Base-by-base conservation (phyloP, 176 grass and related monocot species). In the Oryza punctata region DNA sequence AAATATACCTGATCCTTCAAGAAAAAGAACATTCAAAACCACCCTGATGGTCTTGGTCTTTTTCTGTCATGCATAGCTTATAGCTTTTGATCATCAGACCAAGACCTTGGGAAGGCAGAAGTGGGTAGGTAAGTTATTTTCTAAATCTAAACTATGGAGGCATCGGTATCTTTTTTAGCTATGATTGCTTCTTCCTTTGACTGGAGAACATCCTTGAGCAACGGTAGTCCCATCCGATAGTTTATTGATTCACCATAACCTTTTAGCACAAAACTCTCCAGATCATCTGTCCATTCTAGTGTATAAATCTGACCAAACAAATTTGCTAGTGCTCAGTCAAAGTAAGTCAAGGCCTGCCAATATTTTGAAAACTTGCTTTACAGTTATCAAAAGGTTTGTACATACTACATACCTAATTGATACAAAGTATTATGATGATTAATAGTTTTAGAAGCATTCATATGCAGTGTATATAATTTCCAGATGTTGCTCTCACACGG, bases 221-320 rank as follows among this genome's bases (percentile, higher is more conserved):
- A 75, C 43, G 90, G 93, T 35, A 90, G 64, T 60, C 90, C 93
- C 90, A 95, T 92, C 38, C 67, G 76, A n/a, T n/a, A n/a, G n/a
- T n/a, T n/a, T n/a, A n/a, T n/a, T n/a, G n/a, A n/a, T n/a, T n/a
- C n/a, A n/a, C 93, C 93, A 86, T 95, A 95, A 71, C 93, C 88
- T 84, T 95, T n/a, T n/a, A n/a, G n/a, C n/a, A n/a, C n/a, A n/a
- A n/a, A n/a, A n/a, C n/a, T n/a, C n/a, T n/a, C n/a, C 76, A 95
- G 75, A 85, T 95, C 93, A 89, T 95, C 90, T 74, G 93, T 92
- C 90, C 90, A 95, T 38, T 95, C 93, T 24, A 92, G 90, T 65
- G 87, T 72, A 86, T 70, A 63, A 69, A 92, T 78, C 93, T 95
- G 72, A 78, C 57, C 19, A 90, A 78, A 27, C 3, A 88, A 67